A percentile compares a stretch with the other conserved stretches of the same genome.
Conservation (phyloP, 2,329 filamentous ascomycete genomes). For the Herpotrichia juniperi region DNA sequence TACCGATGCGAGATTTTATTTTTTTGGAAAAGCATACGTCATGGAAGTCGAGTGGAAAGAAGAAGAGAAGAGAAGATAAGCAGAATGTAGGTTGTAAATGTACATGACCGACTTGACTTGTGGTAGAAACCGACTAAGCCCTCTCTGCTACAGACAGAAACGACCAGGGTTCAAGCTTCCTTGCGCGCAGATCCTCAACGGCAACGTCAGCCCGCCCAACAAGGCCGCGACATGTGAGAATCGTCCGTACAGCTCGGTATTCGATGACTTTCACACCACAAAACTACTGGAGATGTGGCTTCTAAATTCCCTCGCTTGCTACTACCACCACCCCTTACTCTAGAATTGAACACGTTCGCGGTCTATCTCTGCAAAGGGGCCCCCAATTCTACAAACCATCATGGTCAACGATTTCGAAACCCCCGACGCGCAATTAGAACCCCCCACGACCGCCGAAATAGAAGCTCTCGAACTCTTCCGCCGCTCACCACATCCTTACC, state of each 20-base stretch:
- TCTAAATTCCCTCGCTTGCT: background rate
- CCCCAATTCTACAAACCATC: background rate
- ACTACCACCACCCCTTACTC: background rate
- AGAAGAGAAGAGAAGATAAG: too few species aligned
- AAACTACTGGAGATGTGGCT: background rate
- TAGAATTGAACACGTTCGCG: background rate
- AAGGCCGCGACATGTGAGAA: constrained; percentile 32
- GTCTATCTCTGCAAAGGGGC: background rate
- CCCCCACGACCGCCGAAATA: constrained; percentile 25
- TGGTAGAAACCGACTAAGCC: background rate
- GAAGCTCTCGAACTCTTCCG: constrained; percentile 43
- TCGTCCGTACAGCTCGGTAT: constrained; percentile 20
- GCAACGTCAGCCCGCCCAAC: constrained; percentile 37
- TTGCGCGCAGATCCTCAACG: background rate
- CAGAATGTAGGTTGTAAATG: too few species aligned
- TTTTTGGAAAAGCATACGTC: too few species aligned
- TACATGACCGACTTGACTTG: too few species aligned
- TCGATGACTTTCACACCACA: background rate
- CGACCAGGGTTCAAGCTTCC: background rate
- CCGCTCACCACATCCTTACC: constrained; percentile 47
- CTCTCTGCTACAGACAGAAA: background rate
- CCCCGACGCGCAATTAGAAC: constrained; percentile 20
- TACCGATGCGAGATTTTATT: too few species aligned
- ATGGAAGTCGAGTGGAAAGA: background rate
- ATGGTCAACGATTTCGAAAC: constrained; percentile 10